Percentiles rank a stretch among this genome's conserved stretches.
phyloP scores from a whole-genome alignment of 2,329 filamentous ascomycete genomes.

The Mariannaea sp. region DNA sequence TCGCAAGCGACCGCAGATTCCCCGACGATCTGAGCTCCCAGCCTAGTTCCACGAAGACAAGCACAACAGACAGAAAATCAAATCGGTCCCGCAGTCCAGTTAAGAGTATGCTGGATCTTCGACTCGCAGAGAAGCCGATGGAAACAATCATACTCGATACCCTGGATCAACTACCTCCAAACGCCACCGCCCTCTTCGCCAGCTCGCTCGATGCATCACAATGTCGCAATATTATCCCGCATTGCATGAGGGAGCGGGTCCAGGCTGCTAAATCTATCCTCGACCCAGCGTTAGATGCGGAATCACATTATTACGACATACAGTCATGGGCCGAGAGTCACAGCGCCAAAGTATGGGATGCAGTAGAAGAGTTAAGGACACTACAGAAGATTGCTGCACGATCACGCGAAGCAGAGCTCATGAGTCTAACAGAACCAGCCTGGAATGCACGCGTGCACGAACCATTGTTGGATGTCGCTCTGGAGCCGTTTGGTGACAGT shows the following conservation, averaged over 20 bases:
- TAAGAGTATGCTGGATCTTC: constrained; percentile 2
- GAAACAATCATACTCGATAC: neutral
- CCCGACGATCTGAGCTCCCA: too few species aligned
- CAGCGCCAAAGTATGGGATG: neutral
- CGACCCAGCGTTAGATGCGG: neutral
- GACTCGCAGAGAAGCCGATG: constrained; percentile 2
- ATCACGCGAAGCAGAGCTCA: neutral
- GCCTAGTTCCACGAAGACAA: too few species aligned
- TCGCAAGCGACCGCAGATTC: too few species aligned
- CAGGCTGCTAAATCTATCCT: neutral
- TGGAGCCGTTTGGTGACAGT: constrained; percentile 3
- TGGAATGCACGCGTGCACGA: constrained; percentile 16
- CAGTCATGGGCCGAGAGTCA: constrained; percentile 18
- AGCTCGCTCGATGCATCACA: neutral
- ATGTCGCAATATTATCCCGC: neutral
- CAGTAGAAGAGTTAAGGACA: neutral
- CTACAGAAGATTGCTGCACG: neutral
- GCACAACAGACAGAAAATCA: too few species aligned
- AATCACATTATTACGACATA: constrained; percentile 4
- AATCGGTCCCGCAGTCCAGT: constrained; percentile 8
- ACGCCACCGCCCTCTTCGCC: neutral
- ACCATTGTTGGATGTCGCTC: constrained; percentile 1
- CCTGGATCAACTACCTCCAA: neutral
- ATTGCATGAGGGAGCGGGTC: too few species aligned
- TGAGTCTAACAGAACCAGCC: constrained; percentile 5